phyloP scores from a whole-genome alignment of 352 stramenopile species.

The Chrysophaeum taylorii region DNA sequence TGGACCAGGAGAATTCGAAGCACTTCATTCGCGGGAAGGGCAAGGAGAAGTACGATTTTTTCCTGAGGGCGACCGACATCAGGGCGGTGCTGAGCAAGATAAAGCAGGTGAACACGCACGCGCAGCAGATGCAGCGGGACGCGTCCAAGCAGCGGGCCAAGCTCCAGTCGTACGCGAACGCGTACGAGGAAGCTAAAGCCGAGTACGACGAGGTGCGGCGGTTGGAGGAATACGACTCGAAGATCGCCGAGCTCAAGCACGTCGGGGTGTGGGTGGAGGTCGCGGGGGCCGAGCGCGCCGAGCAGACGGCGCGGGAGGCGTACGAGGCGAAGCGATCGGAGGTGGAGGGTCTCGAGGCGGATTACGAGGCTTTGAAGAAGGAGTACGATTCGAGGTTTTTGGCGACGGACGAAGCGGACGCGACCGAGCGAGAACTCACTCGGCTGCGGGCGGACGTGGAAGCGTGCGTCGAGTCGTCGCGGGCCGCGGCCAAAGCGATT shows the following conservation, averaged over 20 bases:
- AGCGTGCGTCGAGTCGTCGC: too few species aligned
- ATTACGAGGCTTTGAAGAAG: neutral
- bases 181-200: neutral
- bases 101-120: conserved; percentile 17
- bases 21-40: conserved; percentile 87
- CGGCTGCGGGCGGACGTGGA: too few species aligned
- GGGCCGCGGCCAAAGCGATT: too few species aligned
- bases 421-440: too few species aligned
- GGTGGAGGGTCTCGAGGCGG: neutral
- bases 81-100: conserved; percentile 33
- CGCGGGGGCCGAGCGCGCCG: conserved; percentile 37
- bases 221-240: conserved; percentile 25
- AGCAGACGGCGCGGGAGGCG: conserved; percentile 32
- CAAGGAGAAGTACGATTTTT: conserved; percentile 92
- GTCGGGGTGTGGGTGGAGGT: conserved; percentile 19
- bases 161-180: neutral
- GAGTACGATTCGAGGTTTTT: too few species aligned
- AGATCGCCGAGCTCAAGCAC: conserved; percentile 33
- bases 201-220: conserved; percentile 12
- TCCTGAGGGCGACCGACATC: conserved; percentile 80
- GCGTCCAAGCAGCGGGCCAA: neutral
- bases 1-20: conserved; percentile 96
- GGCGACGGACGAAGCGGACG: too few species aligned
- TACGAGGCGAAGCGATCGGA: conserved; percentile 33
- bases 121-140: neutral